These are phyloP conservation scores for Austroboletus novae-zelandiae DNA, from an alignment of 1,284 basidiomycete species.

Conservation along the genomic window DNA sequence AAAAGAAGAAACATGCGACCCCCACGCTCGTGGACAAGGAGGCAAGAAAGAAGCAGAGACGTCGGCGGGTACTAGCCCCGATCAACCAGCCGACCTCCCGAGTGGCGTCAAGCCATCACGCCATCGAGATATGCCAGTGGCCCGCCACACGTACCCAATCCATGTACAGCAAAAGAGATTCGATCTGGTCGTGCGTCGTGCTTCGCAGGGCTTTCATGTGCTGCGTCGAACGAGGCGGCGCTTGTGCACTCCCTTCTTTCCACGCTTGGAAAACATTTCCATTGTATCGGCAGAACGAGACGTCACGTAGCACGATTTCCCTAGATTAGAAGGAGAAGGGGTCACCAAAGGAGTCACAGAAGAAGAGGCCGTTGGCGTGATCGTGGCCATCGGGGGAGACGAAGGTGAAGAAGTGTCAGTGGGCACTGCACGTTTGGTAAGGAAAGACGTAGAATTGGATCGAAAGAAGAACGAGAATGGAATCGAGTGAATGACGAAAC, in stretches of 20 bases:
- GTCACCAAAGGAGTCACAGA: slow-evolving; percentile 9
- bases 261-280: slow-evolving; percentile 18
- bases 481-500: slow-evolving; percentile 8
- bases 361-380: background rate
- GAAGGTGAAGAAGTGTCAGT: slow-evolving; percentile 22
- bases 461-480: background rate
- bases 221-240: slow-evolving; percentile 24
- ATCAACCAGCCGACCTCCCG: background rate
- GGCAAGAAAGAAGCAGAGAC: background rate
- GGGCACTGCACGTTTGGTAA: slow-evolving; percentile 19
- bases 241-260: slow-evolving; percentile 20
- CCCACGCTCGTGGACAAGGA: background rate
- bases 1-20: background rate
- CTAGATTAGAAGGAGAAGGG: slow-evolving; percentile 2
- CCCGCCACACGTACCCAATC: background rate
- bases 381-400: background rate
- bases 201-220: slow-evolving; percentile 3
- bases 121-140: background rate
- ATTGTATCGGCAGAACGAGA: slow-evolving; percentile 7
- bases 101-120: slow-evolving; percentile 16
- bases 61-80: slow-evolving; percentile 4
- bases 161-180: background rate
- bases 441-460: slow-evolving; percentile 12
- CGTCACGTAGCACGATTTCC: slow-evolving; percentile 18
- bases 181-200: background rate